Evolutionary conservation across 306 rosid genomes (phyloP), one percentile per base, ranked within the genome.

Genomic region (Pyrus pyrifolia): DNA sequence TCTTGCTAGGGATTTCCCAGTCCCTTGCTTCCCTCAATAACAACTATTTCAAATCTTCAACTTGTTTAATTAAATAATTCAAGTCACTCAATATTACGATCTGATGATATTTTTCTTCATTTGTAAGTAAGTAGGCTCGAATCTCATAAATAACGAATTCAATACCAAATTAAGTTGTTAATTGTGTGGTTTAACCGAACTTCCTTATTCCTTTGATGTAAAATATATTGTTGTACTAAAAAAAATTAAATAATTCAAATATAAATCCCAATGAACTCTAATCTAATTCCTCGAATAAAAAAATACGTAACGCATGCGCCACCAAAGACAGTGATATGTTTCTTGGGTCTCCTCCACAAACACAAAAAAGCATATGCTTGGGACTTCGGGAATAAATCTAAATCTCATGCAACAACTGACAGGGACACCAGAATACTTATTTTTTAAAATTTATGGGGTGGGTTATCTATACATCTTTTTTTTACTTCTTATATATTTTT

Each of bases 151-250:
- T 7, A 1, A 7, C 10, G 0, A 38, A 38, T 38, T 38, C 9
- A 0, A 38, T 38, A 38, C 2, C 42, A 38, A 38, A 38, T 38
- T 38, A 38, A 0, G 9, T 38, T 7, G 0, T 1, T 0, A 0
- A 38, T 38, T 38, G 0, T 38, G 0, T 7, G 0, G 0, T 0
- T 38, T 38, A 38, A 38, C 42, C 9, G 2, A 35, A 35, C 9
- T 5, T 7, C 8, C 0, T 1, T 0, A 35, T 35, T 6, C 1
- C 0, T 0, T 35, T 35, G 7, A 0, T 35, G 2, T 6, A 35
- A 35, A 35, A 35, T 7, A 35, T 35, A 35, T 35, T 0, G 2
- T 35, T 35, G 9, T 7, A 35, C 0, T 1, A 35, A 1, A 35
- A 35, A 35, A 35, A 35, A 1, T 33, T 33, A 35, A 35, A 45